Evolutionary conservation across 768 basidiomycete species (phyloP).

Genomic region (Nidularia sp.): DNA sequence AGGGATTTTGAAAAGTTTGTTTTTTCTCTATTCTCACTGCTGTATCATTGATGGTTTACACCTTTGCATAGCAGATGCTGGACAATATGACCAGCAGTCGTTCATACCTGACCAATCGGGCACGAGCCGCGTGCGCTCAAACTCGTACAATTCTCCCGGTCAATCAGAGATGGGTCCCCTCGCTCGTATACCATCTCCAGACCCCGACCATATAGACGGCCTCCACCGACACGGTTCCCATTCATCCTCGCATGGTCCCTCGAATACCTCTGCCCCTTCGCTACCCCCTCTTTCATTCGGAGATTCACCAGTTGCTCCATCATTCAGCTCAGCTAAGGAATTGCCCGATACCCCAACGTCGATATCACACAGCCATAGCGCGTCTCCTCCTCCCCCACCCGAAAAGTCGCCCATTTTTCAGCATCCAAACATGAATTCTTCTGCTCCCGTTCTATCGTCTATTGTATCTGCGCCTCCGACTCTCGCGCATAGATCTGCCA

Average conservation of each 20-base stretch:
- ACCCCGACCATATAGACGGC: constrained; percentile 86
- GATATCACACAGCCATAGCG: constrained; percentile 18
- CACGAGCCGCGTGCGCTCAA: constrained; percentile 64
- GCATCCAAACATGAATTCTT: constrained; percentile 82
- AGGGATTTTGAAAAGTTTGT: constrained; percentile 89
- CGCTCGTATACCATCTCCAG: constrained; percentile 76
- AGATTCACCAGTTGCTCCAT: constrained; percentile 23
- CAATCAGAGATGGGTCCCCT: constrained; percentile 67
- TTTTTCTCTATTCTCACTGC: constrained; percentile 3
- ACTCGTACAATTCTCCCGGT: constrained; percentile 66
- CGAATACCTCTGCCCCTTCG: constrained; percentile 47
- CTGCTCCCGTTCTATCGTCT: constrained; percentile 80
- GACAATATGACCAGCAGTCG: constrained; percentile 59
- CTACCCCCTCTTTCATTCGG: constrained; percentile 66
- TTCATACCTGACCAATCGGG: constrained; percentile 45
- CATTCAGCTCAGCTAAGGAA: constrained; percentile 35
- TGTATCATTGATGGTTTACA: neutral
- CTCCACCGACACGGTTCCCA: constrained; percentile 66
- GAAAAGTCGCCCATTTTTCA: constrained; percentile 64
- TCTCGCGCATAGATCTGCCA: constrained; percentile 69
- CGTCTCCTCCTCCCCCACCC: constrained; percentile 27
- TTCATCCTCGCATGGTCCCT: constrained; percentile 32
- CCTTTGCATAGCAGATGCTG: constrained; percentile 47
- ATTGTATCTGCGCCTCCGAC: constrained; percentile 44
- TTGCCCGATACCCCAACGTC: constrained; percentile 27